phyloP scores from a whole-genome alignment of 139 green algal genomes.

The Axilococcus clingmanii region DNA sequence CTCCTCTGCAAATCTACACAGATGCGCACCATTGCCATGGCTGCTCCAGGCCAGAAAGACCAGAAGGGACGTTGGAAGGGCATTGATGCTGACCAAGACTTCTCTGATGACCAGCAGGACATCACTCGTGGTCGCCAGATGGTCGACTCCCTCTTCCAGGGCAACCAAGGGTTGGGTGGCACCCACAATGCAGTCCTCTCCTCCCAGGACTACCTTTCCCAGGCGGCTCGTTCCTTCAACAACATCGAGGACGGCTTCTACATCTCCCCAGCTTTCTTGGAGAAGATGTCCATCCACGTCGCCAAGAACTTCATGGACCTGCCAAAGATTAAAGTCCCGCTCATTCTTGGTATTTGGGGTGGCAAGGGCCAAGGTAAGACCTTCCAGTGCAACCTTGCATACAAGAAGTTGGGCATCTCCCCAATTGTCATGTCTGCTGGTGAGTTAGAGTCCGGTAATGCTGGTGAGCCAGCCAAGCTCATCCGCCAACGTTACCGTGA shows the following conservation, averaged over 20 bases:
- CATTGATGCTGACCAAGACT: conserved; percentile 77
- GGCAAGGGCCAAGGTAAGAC: conserved; percentile 99
- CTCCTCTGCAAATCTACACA: no score
- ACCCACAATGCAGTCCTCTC: conserved; percentile 87
- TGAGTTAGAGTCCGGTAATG: conserved; percentile 98
- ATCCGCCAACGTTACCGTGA: conserved; percentile 95
- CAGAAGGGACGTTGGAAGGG: conserved; percentile 68
- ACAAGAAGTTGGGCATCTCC: conserved; percentile 94
- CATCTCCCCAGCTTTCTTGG: conserved; percentile 95
- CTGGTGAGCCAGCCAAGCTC: conserved; percentile 97
- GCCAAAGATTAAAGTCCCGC: conserved; percentile 84
- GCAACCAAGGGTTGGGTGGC: conserved; percentile 46
- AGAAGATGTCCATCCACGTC: conserved; percentile 93
- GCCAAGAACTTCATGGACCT: conserved; percentile 97
- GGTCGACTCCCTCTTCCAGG: conserved; percentile 94
- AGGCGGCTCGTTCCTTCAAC: conserved; percentile 57
- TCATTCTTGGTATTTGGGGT: conserved; percentile 98
- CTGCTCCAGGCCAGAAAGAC: conserved; percentile 13
- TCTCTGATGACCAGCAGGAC: conserved; percentile 96
- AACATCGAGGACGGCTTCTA: conserved; percentile 96
- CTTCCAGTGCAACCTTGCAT: conserved; percentile 94
- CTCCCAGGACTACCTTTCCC: conserved; percentile 80
- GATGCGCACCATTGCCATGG: conserved; percentile 11
- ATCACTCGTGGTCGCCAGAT: conserved; percentile 85
- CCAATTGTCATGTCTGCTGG: conserved; percentile 97